Evolutionary conservation across 1,139 yeast species (phyloP).

Genomic region (Hyphopichia wangnamkhiaoensis): DNA sequence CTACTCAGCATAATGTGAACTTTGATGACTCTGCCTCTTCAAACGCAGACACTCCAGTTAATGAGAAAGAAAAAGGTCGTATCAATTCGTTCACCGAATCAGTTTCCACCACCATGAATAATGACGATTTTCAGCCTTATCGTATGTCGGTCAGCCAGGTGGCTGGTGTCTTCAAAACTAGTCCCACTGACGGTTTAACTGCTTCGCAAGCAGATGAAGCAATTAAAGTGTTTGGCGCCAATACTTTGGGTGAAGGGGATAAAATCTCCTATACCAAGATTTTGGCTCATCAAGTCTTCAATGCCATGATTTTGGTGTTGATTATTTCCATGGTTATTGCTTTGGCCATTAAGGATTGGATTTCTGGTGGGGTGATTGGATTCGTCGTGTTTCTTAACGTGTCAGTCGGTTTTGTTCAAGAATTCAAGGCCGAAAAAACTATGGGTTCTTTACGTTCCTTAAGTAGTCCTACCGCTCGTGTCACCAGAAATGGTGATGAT

Average conservation of each 20-base stretch:
- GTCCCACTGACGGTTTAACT: conserved; percentile 46
- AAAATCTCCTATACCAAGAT: conserved; percentile 34
- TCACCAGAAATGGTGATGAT: conserved; percentile 41
- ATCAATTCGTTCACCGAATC: conserved; percentile 2
- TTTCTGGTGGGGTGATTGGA: conserved; percentile 29
- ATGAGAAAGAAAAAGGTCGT: conserved; percentile 1
- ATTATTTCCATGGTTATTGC: conserved; percentile 38
- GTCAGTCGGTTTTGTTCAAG: conserved; percentile 34
- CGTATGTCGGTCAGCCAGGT: conserved; percentile 25
- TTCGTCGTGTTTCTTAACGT: conserved; percentile 34
- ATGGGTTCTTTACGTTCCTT: conserved; percentile 38
- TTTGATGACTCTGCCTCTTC: conserved; percentile 17
- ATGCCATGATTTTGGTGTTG: conserved; percentile 40
- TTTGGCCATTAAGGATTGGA: conserved; percentile 33
- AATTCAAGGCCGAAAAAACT: conserved; percentile 39
- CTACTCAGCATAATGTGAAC: conserved; percentile 9
- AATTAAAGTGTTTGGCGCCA: conserved; percentile 20
- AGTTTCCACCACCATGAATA: neutral
- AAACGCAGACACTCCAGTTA: neutral
- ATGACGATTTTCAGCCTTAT: conserved; percentile 23
- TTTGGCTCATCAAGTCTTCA: conserved; percentile 37
- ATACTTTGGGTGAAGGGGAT: conserved; percentile 30
- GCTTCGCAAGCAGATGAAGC: conserved; percentile 26
- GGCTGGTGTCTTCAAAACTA: conserved; percentile 33
- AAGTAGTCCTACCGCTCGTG: conserved; percentile 38